phyloP scores from a whole-genome alignment of 1,139 yeast genomes.

The Sugiyamaella novakii region DNA sequence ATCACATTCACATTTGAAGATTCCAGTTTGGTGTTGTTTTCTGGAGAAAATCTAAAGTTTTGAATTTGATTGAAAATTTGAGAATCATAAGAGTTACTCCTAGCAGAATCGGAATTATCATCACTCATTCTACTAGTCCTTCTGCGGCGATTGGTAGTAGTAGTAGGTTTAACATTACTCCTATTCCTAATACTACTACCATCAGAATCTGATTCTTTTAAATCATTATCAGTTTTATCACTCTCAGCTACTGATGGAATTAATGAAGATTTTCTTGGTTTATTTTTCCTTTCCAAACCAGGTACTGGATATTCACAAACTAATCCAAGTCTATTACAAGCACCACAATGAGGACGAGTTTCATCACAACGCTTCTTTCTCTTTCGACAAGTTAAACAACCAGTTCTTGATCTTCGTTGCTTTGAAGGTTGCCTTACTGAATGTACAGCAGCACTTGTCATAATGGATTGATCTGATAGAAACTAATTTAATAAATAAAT shows the following conservation, averaged over 20 bases:
- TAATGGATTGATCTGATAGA: too few species aligned
- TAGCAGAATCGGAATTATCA: slow-evolving; percentile 2
- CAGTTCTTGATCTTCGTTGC: slow-evolving; percentile 46
- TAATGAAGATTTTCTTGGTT: slow-evolving; percentile 26
- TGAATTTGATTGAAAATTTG: slow-evolving; percentile 1
- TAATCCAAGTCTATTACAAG: slow-evolving; percentile 57
- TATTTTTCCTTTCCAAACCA: slow-evolving; percentile 51
- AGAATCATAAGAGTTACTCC: too few species aligned
- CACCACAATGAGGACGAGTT: slow-evolving; percentile 58
- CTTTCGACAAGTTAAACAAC: slow-evolving; percentile 71
- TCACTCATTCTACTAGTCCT: neutral
- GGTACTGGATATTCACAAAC: slow-evolving; percentile 59
- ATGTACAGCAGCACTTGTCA: neutral
- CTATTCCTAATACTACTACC: too few species aligned
- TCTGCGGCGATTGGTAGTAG: too few species aligned
- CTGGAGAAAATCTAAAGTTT: slow-evolving; percentile 2
- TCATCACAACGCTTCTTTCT: slow-evolving; percentile 72
- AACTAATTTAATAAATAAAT: too few species aligned
- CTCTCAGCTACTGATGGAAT: slow-evolving; percentile 9
- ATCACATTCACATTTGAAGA: neutral
- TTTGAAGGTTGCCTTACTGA: slow-evolving; percentile 4
- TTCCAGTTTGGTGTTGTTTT: too few species aligned
- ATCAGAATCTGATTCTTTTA: slow-evolving; percentile 1
- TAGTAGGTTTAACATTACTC: too few species aligned
- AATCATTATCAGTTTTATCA: neutral